Conservation (phyloP, 345 rosid genomes). For the Camelina neglecta region DNA sequence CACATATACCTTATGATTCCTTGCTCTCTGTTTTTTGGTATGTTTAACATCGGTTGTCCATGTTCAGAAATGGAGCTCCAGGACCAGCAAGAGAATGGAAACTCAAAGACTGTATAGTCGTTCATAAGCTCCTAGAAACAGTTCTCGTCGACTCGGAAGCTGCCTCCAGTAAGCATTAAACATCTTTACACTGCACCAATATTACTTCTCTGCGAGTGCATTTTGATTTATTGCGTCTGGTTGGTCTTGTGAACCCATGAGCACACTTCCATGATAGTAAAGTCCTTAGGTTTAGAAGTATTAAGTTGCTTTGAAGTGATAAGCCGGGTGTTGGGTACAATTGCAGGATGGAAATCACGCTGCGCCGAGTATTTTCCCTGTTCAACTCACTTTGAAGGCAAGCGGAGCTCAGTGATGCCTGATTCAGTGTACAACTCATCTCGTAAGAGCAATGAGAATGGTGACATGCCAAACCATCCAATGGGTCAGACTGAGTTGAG, state of each 20-base stretch:
- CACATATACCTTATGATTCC: not conserved
- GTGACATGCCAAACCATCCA: conserved; percentile 49
- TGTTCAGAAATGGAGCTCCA: conserved; percentile 62
- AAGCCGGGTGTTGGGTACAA: not conserved
- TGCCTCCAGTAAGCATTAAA: conserved; percentile 69
- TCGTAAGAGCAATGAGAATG: conserved; percentile 57
- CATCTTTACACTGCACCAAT: conserved; percentile 1
- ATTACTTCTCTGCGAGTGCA: conserved; percentile 8
- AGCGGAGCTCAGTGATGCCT: conserved; percentile 59
- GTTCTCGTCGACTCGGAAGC: conserved; percentile 68
- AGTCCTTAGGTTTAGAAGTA: conserved; percentile 13
- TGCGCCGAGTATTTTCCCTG: conserved; percentile 74
- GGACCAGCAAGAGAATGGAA: conserved; percentile 78
- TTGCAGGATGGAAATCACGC: conserved; percentile 83
- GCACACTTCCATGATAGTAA: conserved; percentile 3
- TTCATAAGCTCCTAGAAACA: conserved; percentile 66
- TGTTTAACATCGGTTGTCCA: not conserved
- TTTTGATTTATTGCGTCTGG: conserved; percentile 15
- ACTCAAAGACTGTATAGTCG: conserved; percentile 79
- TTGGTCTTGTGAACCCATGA: not conserved
- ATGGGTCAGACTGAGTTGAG: conserved; percentile 49
- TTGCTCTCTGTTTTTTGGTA: not conserved
- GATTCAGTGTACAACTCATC: conserved; percentile 55
- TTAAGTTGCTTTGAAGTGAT: conserved; percentile 7
- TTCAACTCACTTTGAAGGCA: conserved; percentile 86